Evolutionary conservation across 1,284 basidiomycete species (phyloP).

Genomic region (Neonothopanus nambi): DNA sequence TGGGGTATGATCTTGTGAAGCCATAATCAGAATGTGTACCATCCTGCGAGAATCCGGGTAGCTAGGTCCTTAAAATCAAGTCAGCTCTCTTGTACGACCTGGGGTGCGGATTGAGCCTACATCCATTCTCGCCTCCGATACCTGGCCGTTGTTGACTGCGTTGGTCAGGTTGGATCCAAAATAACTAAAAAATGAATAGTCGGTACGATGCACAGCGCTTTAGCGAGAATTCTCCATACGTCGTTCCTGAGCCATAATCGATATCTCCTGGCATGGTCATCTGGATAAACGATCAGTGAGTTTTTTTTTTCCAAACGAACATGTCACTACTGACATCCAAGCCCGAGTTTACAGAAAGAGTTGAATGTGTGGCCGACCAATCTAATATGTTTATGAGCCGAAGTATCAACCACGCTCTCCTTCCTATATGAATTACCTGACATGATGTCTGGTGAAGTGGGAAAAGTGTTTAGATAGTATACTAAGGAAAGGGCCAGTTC

Average conservation of each 20-base stretch:
- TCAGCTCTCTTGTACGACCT: constrained; percentile 14
- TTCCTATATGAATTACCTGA: constrained; percentile 48
- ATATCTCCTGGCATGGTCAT: constrained; percentile 66
- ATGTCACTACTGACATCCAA: constrained; percentile 49
- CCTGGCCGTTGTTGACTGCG: constrained; percentile 54
- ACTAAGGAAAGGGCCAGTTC: not conserved
- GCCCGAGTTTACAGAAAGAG: constrained; percentile 52
- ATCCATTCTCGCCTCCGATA: constrained; percentile 50
- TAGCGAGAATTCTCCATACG: constrained; percentile 15
- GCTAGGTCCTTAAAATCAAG: constrained; percentile 52
- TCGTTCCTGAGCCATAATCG: constrained; percentile 34
- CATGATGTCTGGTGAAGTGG: constrained; percentile 41
- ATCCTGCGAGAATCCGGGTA: constrained; percentile 61
- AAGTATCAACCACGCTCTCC: not conserved
- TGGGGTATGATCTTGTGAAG: not conserved
- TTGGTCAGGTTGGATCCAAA: constrained; percentile 52
- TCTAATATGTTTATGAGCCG: constrained; percentile 27
- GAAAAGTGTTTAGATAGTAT: not conserved
- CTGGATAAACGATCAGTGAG: constrained; percentile 25
- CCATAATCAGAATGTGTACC: constrained; percentile 34
- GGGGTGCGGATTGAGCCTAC: constrained; percentile 25
- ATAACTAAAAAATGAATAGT: constrained; percentile 29
- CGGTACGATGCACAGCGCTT: not conserved
- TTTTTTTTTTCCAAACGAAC: not conserved
- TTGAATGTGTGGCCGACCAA: constrained; percentile 43